These are phyloP conservation scores for Aspergillus sp. DNA, from an alignment of 2,329 filamentous ascomycete genomes.

Conservation along the genomic window DNA sequence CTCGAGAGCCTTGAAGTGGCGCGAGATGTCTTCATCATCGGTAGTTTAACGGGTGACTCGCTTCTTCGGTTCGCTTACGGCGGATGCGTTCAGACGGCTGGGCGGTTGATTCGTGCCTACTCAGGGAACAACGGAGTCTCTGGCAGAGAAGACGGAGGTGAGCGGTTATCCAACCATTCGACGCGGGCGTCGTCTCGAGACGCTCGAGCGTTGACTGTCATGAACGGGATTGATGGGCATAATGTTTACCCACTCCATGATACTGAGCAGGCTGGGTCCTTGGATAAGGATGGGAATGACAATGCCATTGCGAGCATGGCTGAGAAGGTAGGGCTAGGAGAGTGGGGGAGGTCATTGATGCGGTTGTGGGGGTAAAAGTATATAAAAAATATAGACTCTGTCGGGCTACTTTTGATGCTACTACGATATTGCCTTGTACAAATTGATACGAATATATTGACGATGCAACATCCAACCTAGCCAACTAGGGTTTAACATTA, in stretches of 20 bases:
- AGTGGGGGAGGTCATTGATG: not conserved
- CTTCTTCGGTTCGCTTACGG: slow-evolving; percentile 53
- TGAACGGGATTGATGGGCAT: slow-evolving; percentile 34
- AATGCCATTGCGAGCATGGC: not conserved
- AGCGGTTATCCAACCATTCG: too few relatives aligned
- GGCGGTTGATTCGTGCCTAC: slow-evolving; percentile 37
- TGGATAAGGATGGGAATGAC: not conserved
- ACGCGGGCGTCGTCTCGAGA: too few relatives aligned
- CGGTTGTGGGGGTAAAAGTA: not conserved
- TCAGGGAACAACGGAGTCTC: slow-evolving; percentile 10
- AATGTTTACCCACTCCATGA: slow-evolving; percentile 11
- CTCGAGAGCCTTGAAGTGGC: slow-evolving; percentile 47
- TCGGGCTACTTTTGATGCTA: too few relatives aligned
- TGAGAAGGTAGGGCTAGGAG: not conserved
- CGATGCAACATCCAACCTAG: too few relatives aligned
- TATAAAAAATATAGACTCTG: not conserved
- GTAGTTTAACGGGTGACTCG: slow-evolving; percentile 53
- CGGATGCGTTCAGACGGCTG: slow-evolving; percentile 50
- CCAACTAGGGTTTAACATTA: too few relatives aligned
- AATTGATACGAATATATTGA: not conserved
- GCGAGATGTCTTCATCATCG: slow-evolving; percentile 47
- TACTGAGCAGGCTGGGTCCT: too few relatives aligned
- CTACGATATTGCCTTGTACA: too few relatives aligned
- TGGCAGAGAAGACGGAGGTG: not conserved
- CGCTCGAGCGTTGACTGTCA: slow-evolving; percentile 16